Percentiles rank a stretch among this genome's conserved stretches.
Evolutionary conservation across 2,329 filamentous ascomycete genomes (phyloP).

Genomic region (Alternaria dauci): DNA sequence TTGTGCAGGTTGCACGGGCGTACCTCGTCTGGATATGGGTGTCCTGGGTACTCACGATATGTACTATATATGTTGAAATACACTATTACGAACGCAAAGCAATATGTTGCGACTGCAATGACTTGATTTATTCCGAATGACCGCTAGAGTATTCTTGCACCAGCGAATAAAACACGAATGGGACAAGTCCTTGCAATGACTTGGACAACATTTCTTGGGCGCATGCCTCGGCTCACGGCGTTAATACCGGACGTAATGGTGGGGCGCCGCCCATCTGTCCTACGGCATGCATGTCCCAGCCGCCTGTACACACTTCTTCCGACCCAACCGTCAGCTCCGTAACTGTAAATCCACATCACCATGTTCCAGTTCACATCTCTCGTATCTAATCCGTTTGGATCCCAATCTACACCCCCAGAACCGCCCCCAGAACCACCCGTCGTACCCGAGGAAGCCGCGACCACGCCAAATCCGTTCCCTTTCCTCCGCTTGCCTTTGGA

Average conservation of each 20-base stretch:
- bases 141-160: too few relatives aligned
- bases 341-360: background rate
- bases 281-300: constrained; percentile 5
- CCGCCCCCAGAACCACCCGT: background rate
- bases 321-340: background rate
- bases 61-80: constrained; percentile 9
- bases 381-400: constrained; percentile 7
- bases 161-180: too few relatives aligned
- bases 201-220: background rate
- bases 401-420: background rate
- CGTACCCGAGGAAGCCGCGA: background rate
- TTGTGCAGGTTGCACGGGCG: background rate
- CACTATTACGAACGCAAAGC: background rate
- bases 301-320: background rate
- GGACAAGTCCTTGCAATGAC: background rate
- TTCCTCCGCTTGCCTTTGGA: constrained; percentile 45
- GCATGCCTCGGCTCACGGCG: constrained; percentile 18
- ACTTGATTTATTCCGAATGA: background rate
- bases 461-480: constrained; percentile 24
- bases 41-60: background rate
- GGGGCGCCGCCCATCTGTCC: background rate
- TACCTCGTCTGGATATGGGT: background rate
- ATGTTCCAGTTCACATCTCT: constrained; percentile 15
- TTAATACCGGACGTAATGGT: constrained; percentile 12
- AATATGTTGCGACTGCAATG: background rate